phyloP scores from a whole-genome alignment of 2,329 filamentous ascomycete genomes.

The Fusarium algeriense region DNA sequence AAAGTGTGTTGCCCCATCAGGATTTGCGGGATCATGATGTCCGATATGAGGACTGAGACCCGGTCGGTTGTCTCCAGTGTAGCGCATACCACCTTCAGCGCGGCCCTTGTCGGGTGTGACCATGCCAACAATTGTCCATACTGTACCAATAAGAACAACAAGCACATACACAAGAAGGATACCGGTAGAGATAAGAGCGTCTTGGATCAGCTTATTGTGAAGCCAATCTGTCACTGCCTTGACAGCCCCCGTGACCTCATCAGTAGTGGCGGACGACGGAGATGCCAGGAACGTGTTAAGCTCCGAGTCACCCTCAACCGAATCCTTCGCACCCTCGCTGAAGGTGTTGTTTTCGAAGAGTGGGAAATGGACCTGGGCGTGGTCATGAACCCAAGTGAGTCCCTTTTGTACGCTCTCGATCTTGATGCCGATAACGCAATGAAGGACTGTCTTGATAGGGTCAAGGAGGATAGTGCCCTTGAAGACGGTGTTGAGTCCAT shows the following conservation, averaged over 20 bases:
- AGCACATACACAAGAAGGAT: conserved; percentile 83
- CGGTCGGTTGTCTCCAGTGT: conserved; percentile 49
- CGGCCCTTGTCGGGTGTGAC: conserved; percentile 66
- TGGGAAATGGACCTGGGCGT: conserved; percentile 87
- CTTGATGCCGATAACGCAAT: conserved; percentile 91
- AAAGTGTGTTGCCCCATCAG: conserved; percentile 38
- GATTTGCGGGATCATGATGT: conserved; percentile 39
- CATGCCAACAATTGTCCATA: conserved; percentile 74
- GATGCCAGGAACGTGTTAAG: conserved; percentile 81
- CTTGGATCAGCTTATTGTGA: conserved; percentile 74
- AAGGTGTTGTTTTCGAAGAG: conserved; percentile 84
- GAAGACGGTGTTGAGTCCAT: conserved; percentile 81
- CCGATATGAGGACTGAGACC: conserved; percentile 45
- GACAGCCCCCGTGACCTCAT: conserved; percentile 85
- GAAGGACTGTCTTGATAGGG: conserved; percentile 82
- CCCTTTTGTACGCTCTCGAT: conserved; percentile 86
- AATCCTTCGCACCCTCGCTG: conserved; percentile 78
- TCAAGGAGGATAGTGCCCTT: conserved; percentile 83
- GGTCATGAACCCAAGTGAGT: conserved; percentile 91
- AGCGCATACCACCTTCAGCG: conserved; percentile 66
- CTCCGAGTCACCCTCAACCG: conserved; percentile 68
- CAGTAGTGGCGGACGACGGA: conserved; percentile 77
- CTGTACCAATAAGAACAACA: conserved; percentile 79
- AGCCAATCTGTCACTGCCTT: conserved; percentile 76
- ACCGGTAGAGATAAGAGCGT: conserved; percentile 82